A percentile compares a stretch with the other conserved stretches of the same genome.
These are phyloP conservation scores for Sonneratia caseolaris DNA, from an alignment of 345 rosid genomes.

Conservation along the genomic window DNA sequence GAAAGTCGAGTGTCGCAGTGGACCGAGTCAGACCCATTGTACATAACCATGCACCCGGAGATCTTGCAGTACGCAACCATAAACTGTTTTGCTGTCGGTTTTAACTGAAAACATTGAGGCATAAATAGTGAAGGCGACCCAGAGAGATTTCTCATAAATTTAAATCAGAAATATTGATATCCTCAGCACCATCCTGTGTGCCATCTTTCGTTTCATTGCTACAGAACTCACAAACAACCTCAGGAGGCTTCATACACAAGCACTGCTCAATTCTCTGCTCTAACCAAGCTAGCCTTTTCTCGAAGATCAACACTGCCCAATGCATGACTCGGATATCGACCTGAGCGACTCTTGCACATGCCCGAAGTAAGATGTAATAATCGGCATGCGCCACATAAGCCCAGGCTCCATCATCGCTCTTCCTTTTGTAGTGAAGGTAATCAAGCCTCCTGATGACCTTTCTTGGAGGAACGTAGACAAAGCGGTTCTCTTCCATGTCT, in stretches of 20 bases:
- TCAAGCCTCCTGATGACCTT: constrained; percentile 41
- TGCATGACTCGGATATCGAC: constrained; percentile 64
- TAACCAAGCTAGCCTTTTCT: constrained; percentile 72
- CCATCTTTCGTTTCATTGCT: constrained; percentile 16
- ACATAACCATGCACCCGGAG: too few relatives aligned
- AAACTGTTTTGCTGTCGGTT: too few relatives aligned
- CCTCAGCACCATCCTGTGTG: constrained; percentile 10
- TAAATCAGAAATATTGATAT: constrained; percentile 16
- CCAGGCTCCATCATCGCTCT: constrained; percentile 40
- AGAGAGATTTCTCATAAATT: constrained; percentile 7
- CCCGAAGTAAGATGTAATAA: constrained; percentile 64
- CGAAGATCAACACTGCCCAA: constrained; percentile 51
- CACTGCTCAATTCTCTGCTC: constrained; percentile 52
- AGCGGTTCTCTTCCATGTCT: constrained; percentile 65
- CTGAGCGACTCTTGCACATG: constrained; percentile 52
- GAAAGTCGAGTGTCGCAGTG: too few relatives aligned
- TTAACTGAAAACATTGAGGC: too few relatives aligned
- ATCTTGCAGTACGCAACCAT: too few relatives aligned
- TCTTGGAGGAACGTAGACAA: constrained; percentile 67
- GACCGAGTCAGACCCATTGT: too few relatives aligned
- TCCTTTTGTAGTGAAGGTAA: constrained; percentile 60
- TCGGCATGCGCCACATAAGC: constrained; percentile 66
- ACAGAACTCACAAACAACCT: constrained; percentile 35
- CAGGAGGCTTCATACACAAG: constrained; percentile 37
- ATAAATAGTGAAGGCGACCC: not conserved